A percentile compares a stretch with the other conserved stretches of the same genome.
Conservation (phyloP, 2,329 filamentous ascomycete genomes). For the Penicillium occitanis region DNA sequence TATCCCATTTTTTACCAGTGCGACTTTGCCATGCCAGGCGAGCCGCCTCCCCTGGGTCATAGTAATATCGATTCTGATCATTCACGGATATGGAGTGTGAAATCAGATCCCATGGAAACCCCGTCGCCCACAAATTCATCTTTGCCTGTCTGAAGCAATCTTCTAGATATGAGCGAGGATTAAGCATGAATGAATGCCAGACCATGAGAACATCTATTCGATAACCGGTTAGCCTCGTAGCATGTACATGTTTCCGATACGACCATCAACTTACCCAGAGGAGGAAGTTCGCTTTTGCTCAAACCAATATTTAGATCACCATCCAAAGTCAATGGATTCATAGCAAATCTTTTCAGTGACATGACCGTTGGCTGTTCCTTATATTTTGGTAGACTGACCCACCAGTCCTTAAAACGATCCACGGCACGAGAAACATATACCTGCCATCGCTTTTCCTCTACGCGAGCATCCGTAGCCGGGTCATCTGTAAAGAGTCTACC, state of each 20-base stretch:
- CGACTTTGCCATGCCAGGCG: not conserved
- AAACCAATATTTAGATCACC: not conserved
- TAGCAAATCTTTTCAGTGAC: constrained; percentile 8
- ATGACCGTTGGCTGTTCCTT: constrained; percentile 7
- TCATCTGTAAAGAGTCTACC: not conserved
- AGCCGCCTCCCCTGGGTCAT: constrained; percentile 4
- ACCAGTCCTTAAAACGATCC: constrained; percentile 17
- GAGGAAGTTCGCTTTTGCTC: constrained; percentile 1
- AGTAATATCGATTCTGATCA: constrained; percentile 1
- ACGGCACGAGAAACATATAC: constrained; percentile 19
- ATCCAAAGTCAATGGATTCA: constrained; percentile 4
- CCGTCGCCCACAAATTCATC: constrained; percentile 57
- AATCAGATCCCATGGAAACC: constrained; percentile 64
- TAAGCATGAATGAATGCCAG: constrained; percentile 74
- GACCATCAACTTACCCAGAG: not conserved
- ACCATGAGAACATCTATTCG: constrained; percentile 70
- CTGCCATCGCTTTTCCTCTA: constrained; percentile 16
- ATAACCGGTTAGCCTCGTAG: not conserved
- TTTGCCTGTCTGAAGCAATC: constrained; percentile 62
- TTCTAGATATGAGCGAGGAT: constrained; percentile 67
- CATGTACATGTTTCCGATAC: not conserved
- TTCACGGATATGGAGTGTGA: constrained; percentile 51
- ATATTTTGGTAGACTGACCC: constrained; percentile 7
- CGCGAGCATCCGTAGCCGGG: not conserved
- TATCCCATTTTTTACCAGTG: constrained; percentile 9